Evolutionary conservation across 805 yeast species (phyloP), one percentile per base, ranked within the genome.

Genomic region (Ogataea pini): DNA sequence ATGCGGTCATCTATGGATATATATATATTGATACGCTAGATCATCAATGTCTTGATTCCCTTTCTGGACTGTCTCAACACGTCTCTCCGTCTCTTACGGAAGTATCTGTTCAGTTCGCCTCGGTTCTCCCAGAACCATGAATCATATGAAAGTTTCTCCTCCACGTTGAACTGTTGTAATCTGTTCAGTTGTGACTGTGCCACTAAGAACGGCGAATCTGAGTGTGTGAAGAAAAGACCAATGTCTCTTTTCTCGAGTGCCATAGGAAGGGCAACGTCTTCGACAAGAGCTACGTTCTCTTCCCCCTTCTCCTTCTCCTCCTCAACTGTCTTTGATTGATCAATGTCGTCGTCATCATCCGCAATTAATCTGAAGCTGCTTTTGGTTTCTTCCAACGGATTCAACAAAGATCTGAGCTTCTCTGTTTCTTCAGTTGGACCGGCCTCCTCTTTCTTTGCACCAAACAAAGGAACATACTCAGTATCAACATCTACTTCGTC

Each of bases 211-310:
- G 97, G 97, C 0, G 97, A 91, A 16, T 86, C 86, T 10, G 75
- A 70, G 63, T 92, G 97, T 1, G 85, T 71, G 77, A 95, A 92
- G 65, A 92, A 91, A n/a, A 29, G 90, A 70, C 7, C 89, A 82
- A 69, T 60, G 33, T 67, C 67, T 55, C 63, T 72, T 18, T 40
- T 46, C 17, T 16, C 42, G 34, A 27, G 6, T 12, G 42, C 38
- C 18, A 36, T 48, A 3, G 50, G 45, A 12, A 42, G 45, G 10
- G 40, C 12, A 7, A 48, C 54, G 7, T 44, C 49, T 4, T 52
- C 48, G 12, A 46, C 49, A 3, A 64, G 49, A 12, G 59, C 56
- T 1, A 54, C n/a, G n/a, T n/a, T n/a, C n/a, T n/a, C n/a, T n/a
- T n/a, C n/a, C 51, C 9, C 51, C 37, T 16, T 3, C 32, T 9